Percentiles rank a stretch among this genome's conserved stretches.
Conservation (phyloP, 2,329 filamentous ascomycete genomes). For the Torrubiella hemipterigena region DNA sequence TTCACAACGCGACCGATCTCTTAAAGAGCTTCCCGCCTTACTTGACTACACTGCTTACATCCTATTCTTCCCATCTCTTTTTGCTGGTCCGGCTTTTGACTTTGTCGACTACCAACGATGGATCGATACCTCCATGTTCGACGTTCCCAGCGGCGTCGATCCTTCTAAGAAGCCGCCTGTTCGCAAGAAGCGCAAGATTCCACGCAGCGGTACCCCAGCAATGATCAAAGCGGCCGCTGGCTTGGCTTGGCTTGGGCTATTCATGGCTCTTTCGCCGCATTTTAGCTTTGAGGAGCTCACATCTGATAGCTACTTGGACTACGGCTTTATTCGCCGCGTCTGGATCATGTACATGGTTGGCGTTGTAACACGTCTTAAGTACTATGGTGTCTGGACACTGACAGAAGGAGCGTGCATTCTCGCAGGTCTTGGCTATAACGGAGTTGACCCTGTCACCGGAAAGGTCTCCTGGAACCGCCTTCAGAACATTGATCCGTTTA, state of each 20-base stretch:
- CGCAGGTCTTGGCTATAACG: conserved; percentile 87
- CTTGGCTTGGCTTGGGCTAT: conserved; percentile 66
- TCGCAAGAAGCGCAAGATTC: conserved; percentile 82
- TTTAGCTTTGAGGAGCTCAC: conserved; percentile 56
- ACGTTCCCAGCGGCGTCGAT: conserved; percentile 69
- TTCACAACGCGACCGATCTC: conserved; percentile 70
- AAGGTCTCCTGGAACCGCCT: conserved; percentile 81
- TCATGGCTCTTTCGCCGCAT: conserved; percentile 57
- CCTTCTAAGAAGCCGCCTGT: conserved; percentile 76
- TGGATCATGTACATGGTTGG: conserved; percentile 77
- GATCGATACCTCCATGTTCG: conserved; percentile 92
- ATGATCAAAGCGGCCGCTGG: conserved; percentile 63
- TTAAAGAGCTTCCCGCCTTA: conserved; percentile 60
- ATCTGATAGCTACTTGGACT: conserved; percentile 51
- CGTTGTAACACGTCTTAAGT: conserved; percentile 75
- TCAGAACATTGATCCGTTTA: conserved; percentile 77
- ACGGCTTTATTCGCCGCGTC: conserved; percentile 59
- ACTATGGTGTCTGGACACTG: conserved; percentile 91
- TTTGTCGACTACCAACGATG: conserved; percentile 85
- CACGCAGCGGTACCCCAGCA: conserved; percentile 78
- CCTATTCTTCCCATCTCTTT: conserved; percentile 85
- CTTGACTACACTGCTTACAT: conserved; percentile 85
- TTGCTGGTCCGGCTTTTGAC: conserved; percentile 88
- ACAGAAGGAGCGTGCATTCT: conserved; percentile 93
- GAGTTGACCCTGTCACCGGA: conserved; percentile 72